Base-by-base conservation (phyloP, 345 rosid species). In the Bruguiera gymnorhiza region DNA sequence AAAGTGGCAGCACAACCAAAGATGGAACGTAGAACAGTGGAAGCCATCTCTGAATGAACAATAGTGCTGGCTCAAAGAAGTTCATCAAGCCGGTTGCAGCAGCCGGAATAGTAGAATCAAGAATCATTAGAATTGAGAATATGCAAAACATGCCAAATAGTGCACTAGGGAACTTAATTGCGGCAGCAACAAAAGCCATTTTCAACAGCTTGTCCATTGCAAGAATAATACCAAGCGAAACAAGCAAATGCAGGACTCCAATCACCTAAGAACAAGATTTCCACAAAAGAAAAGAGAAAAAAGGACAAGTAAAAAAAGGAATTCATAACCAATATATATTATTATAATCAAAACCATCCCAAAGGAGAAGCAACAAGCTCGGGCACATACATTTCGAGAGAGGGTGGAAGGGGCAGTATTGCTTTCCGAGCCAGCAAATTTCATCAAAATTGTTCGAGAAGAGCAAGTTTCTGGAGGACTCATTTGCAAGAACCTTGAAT, bases 101-200 rank as follows among this genome's bases (percentile, higher is more conserved):
- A 64, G 80, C 86, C 0, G 97, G 98, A 64, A 91, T 57, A 2
- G 85, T 62, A 0, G 80, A 61, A 78, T 91, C 98, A 21, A 91
- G 84, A 50, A 89, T 68, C 67, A 84, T 75, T 63, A 94, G 76
- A 71, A 88, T 86, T 53, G 96, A 83, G 78, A 94, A 94, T 64
- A 91, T 94, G 81, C 97, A 94, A 65, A 94, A 94, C 98, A 93
- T 93, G 36, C 98, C 98, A 70, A 93, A 91, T 60, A 93, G 73
- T 11, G 97, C 98, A 66, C 98, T 93, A 18, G 98, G 98, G 76
- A 93, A 93, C 86, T 91, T 89, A 43, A 93, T 86, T n/a, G 96
- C 86, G 20, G 98, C 96, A 10, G 85, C 88, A 46, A 86, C 77
- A 82, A 94, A 94, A 15, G 92, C 97, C 68, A 76, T 62, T 65